Evolutionary conservation across 805 yeast genomes (phyloP), one percentile per base, ranked within the genome.

Genomic region (Candida ovalis): DNA sequence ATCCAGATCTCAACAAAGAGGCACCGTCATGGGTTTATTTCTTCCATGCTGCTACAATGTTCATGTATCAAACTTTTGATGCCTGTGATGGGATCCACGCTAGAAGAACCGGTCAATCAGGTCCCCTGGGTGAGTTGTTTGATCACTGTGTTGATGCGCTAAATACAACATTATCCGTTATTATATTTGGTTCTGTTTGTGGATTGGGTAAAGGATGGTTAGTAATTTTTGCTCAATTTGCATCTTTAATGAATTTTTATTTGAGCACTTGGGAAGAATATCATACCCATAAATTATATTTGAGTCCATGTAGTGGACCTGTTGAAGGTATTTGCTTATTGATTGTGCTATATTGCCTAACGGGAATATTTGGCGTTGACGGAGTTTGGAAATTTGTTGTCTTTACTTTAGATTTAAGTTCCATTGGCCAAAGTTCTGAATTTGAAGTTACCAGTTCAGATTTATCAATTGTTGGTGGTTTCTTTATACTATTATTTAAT

Each of bases 61-160:
- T 91, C 62, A 71, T 90, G 76, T 91, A 91, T 66, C 98, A 91
- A 65, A 91, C 97, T 0, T 89, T 91, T 65, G 98, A 91, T 66
- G 96, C 96, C 0, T 87, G 96, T 67, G 98, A 91, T 67, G 98
- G 98, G 4, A 78, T 86, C 54, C 98, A 91, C 66, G 97, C 97
- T 22, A 81, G 98, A 62, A 80, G 92, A 61, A 91, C 97, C 1
- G 96, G 95, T n/a, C 95, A 89, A 67, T 80, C 88, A 52, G 94
- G 97, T 2, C 97, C 98, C 1, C 71, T 91, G 59, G 98, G 98
- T 30, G 98, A 91, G 64, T 73, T 91, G 48, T 92, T 92, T 62
- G 98, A 91, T 62, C 98, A 91, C 62, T 90, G 96, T 49, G 74
- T 78, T 43, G 84, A 79, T 61, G 83, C 84, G 1, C 69, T 78